phyloP scores from a whole-genome alignment of 2,329 filamentous ascomycete genomes.

The Pseudogymnoascus sp. region DNA sequence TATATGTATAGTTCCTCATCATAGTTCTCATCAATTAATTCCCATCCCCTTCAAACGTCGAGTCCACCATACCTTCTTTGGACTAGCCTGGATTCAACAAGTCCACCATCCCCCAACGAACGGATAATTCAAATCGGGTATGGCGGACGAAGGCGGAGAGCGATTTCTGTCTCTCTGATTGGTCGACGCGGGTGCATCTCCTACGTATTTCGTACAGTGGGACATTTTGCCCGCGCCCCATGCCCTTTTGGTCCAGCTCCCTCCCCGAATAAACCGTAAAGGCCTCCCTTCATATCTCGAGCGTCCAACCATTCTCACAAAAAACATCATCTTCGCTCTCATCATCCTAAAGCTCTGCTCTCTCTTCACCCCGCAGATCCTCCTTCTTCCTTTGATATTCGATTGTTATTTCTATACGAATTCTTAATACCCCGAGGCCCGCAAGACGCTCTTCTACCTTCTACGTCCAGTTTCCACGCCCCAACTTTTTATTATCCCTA shows the following conservation, averaged over 20 bases:
- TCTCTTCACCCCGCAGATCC: slow-evolving; percentile 1
- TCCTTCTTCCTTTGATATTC: neutral
- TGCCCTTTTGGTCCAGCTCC: slow-evolving; percentile 3
- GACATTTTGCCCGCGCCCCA: slow-evolving; percentile 3
- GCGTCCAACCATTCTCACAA: neutral
- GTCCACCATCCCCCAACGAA: slow-evolving; percentile 7
- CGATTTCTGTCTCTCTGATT: neutral
- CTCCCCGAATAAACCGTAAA: neutral
- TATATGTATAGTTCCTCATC: neutral
- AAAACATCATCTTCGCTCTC: slow-evolving; percentile 2
- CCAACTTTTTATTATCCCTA: slow-evolving; percentile 1
- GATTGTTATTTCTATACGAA: slow-evolving; percentile 7
- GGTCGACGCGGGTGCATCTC: neutral
- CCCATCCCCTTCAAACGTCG: neutral
- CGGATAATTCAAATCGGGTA: slow-evolving; percentile 2
- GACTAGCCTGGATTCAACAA: slow-evolving; percentile 1
- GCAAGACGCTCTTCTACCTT: neutral
- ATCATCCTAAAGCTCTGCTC: slow-evolving; percentile 1
- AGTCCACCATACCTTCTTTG: neutral
- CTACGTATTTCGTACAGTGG: neutral
- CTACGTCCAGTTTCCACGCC: neutral
- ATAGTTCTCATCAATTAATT: neutral
- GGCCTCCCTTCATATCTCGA: neutral
- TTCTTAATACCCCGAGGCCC: slow-evolving; percentile 4
- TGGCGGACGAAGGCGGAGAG: slow-evolving; percentile 5